Base-by-base conservation (phyloP, 2,329 filamentous ascomycete genomes). In the Ceratocystis destructans region DNA sequence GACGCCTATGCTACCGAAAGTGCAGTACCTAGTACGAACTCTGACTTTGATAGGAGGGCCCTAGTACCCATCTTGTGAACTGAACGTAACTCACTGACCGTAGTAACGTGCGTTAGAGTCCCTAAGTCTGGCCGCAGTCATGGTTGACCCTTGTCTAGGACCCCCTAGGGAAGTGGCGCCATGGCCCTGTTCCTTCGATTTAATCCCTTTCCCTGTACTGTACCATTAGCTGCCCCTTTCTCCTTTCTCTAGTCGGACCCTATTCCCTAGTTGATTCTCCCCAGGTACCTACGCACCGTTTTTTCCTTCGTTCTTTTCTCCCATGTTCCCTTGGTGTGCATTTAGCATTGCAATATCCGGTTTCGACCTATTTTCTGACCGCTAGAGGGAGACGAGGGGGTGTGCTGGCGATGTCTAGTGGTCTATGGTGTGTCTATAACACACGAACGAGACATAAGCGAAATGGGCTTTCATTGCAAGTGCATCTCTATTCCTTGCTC, bases 1-100 rank as follows among this genome's bases (percentile, higher is more conserved):
- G 48, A 25, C 20, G 48, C 76, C 73, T 15, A n/a, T 31, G 55
- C 55, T 33, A 31, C 28, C 28, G 55, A 59, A 59, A 59, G 15
- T 33, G 17, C 55, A 37, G 55, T 20, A 59, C n/a, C 55, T 59
- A 33, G 70, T 70, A 61, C 48, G 22, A 53, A 33, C 28, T 5
- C n/a, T 15, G 8, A 20, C 55, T 37, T 17, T 59, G 55, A 59
- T 59, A 33, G 55, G 28, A 59, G 55, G 55, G 28, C n/a, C 55
- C 55, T 33, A 59, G 55, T 59, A 17, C 25, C 53, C 31, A n/a
- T 28, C 28, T 31, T 25, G 12, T n/a, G 31, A 17, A 28, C 55
- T 59, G 28, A 53, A 22, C 25, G 22, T 12, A 41, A 28, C 22
- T 53, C 22, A 28, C 15, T 25, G 20, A 15, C 48, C 15, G 10